Percentiles rank a stretch among this genome's conserved stretches.
Conservation (phyloP, 441 rosid species). For the Theobroma grandiflorum region DNA sequence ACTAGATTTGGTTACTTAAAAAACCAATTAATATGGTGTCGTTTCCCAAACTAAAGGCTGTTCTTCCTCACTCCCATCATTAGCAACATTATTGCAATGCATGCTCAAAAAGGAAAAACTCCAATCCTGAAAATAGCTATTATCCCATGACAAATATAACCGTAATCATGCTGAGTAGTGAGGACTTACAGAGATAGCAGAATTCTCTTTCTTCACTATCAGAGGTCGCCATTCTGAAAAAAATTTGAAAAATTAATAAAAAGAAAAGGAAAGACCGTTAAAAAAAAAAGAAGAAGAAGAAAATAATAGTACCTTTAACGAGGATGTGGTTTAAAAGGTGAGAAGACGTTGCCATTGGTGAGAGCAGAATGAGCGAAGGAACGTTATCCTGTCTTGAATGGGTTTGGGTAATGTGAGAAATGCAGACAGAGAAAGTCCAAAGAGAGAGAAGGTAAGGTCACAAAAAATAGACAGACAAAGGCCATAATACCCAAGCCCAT, state of each 20-base stretch:
- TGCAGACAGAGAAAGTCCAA: too few species aligned
- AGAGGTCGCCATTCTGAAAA: slow-evolving; percentile 29
- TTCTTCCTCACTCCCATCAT: background rate
- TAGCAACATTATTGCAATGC: background rate
- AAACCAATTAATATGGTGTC: background rate
- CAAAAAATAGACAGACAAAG: too few species aligned
- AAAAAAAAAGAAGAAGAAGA: background rate
- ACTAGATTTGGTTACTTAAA: background rate
- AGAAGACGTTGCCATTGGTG: slow-evolving; percentile 33
- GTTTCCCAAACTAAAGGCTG: background rate
- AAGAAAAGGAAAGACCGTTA: background rate
- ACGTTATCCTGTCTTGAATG: slow-evolving; percentile 17
- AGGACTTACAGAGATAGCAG: slow-evolving; percentile 30
- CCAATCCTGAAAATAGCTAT: background rate
- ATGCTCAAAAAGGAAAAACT: background rate
- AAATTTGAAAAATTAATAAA: background rate
- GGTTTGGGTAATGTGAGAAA: background rate
- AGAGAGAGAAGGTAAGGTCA: too few species aligned
- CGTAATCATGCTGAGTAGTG: background rate
- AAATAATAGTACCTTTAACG: slow-evolving; percentile 20
- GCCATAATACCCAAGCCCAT: too few species aligned
- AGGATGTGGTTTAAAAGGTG: slow-evolving; percentile 5
- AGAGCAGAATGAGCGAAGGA: background rate
- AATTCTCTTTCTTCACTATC: slow-evolving; percentile 16
- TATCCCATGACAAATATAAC: background rate